Conservation (phyloP, 257 asterid genomes). For the Avicennia marina region DNA sequence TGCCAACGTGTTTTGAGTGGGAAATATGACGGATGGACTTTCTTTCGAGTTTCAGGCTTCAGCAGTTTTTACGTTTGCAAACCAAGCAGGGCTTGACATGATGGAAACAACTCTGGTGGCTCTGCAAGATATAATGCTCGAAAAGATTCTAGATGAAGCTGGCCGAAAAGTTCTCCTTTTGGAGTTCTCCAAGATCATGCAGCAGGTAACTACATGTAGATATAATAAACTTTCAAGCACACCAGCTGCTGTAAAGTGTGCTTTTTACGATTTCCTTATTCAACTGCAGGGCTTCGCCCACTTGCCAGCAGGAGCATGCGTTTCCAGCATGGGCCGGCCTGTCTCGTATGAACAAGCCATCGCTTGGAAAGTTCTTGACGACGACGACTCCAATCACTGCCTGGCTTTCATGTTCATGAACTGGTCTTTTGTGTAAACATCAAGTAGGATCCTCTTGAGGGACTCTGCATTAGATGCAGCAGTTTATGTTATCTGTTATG, state of each 20-base stretch:
- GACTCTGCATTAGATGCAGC: too few species aligned
- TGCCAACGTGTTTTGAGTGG: not conserved
- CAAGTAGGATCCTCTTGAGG: too few species aligned
- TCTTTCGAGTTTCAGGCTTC: conserved; percentile 43
- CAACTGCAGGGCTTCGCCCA: conserved; percentile 54
- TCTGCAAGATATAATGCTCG: conserved; percentile 82
- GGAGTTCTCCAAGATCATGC: conserved; percentile 77
- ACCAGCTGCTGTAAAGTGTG: too few species aligned
- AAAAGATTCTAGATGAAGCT: conserved; percentile 68
- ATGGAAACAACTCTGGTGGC: conserved; percentile 62
- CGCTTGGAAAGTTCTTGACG: conserved; percentile 75
- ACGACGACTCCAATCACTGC: not conserved
- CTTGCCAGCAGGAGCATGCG: conserved; percentile 61
- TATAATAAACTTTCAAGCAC: not conserved
- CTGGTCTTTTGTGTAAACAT: not conserved
- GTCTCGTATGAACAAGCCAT: conserved; percentile 63
- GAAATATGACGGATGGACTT: not conserved
- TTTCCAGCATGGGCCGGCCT: conserved; percentile 79
- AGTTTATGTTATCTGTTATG: too few species aligned
- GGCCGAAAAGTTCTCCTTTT: conserved; percentile 64
- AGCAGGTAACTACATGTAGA: conserved; percentile 40
- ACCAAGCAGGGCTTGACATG: conserved; percentile 93
- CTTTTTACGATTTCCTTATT: not conserved
- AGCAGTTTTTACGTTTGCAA: conserved; percentile 70
- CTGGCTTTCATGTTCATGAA: not conserved